Base-by-base conservation (phyloP, 2,329 filamentous ascomycete genomes). In the Fusarium proliferatum region DNA sequence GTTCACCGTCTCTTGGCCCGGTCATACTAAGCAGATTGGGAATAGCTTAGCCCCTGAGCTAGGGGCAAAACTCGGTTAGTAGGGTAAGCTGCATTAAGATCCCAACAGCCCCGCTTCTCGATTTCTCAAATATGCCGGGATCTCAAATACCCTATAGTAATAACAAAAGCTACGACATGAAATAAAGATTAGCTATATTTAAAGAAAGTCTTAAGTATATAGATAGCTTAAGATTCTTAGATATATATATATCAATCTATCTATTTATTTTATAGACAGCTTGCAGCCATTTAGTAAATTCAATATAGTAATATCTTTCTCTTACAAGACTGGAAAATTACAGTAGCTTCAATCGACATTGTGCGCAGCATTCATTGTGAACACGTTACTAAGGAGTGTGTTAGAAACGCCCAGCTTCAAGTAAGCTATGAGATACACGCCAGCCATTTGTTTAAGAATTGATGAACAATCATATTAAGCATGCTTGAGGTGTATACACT, bases 281-380 rank as follows among this genome's bases (percentile, higher is more conserved):
- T 30, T 30, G 28, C 9, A 30, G 28, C 28, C 28, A 30, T 30
- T 10, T 30, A 30, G 28, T 30, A 30, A 30, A 30, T 30, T 9
- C 28, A 30, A 30, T 10, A 9, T 30, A 9, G 8, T 9, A 30
- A 30, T 30, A 30, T 30, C 10, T 30, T 30, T 30, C 9, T 10
- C 28, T 30, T 30, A 3, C 1, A 30, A 10, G 28, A 30, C 3
- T 3, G 28, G 28, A 3, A 30, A 9, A 10, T 30, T 10, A 30
- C 28, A 3, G 9, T 3, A 3, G 9, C 9, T 30, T 30, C 28
- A 9, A 30, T 2, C 5, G 12, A 13, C 4, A 4, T 17, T 1
- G 5, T 33, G 1, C 11, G 1, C 3, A n/a, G 0, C 6, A 6
- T 6, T 1, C 9, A 5, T 17, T 13, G 0, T 8, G 17, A 0